These are phyloP conservation scores for Gigaspora rosea DNA, from an alignment of 192 early-diverging fungal species.

Conservation along the genomic window DNA sequence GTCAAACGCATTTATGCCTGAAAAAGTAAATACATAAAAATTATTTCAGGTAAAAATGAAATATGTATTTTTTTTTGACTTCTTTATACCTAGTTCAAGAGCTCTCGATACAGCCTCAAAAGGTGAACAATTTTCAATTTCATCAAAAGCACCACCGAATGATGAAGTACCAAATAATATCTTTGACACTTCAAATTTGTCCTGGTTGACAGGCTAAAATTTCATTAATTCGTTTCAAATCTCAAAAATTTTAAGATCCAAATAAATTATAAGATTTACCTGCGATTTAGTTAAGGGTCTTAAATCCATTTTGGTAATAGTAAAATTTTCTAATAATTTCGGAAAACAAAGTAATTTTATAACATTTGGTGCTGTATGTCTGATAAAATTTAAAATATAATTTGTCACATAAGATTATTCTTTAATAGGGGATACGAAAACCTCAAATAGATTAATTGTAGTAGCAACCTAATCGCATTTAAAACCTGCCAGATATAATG, in stretches of 20 bases:
- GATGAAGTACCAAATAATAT: slow-evolving; percentile 56
- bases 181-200: slow-evolving; percentile 45
- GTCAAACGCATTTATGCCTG: slow-evolving; percentile 69
- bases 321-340: too few species aligned
- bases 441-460: too few species aligned
- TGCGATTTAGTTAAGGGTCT: neutral
- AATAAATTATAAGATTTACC: neutral
- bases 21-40: slow-evolving; percentile 21
- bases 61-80: too few species aligned
- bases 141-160: slow-evolving; percentile 53
- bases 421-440: too few species aligned
- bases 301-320: slow-evolving; percentile 4
- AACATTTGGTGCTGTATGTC: too few species aligned
- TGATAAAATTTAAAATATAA: too few species aligned
- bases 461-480: too few species aligned
- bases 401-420: too few species aligned
- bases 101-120: slow-evolving; percentile 52
- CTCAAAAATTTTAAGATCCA: neutral
- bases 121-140: slow-evolving; percentile 48
- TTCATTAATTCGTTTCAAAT: neutral
- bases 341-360: too few species aligned
- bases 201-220: slow-evolving; percentile 34
- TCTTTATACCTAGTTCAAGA: slow-evolving; percentile 43
- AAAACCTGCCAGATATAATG: too few species aligned
- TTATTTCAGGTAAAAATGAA: neutral